phyloP scores from a whole-genome alignment of 176 grass and related monocot genomes.

The bread wheat (Triticum aestivum) region IWGSC_CS_RefSeq_v2.1 NC_057799.1:471053984-471054483 shows the following conservation, averaged over 20 bases:
- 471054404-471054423: slow-evolving; percentile 72
- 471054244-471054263: slow-evolving; percentile 18
- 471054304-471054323: slow-evolving; percentile 7
- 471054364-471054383: slow-evolving; percentile 36
- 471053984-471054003: not conserved
- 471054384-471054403: slow-evolving; percentile 54
- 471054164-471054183: slow-evolving; percentile 65
- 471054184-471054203: slow-evolving; percentile 56
- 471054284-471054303: slow-evolving; percentile 12
- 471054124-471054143: slow-evolving; percentile 80
- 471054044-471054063: not conserved
- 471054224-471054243: slow-evolving; percentile 16
- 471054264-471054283: slow-evolving; percentile 12
- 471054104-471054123: slow-evolving; percentile 83
- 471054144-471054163: slow-evolving; percentile 66
- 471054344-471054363: slow-evolving; percentile 55
- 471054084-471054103: slow-evolving; percentile 80
- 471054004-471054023: not conserved
- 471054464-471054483: slow-evolving; percentile 58
- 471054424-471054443: slow-evolving; percentile 77
- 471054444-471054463: slow-evolving; percentile 75
- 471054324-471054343: slow-evolving; percentile 67
- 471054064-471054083: slow-evolving; percentile 12
- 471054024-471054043: not conserved
- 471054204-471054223: slow-evolving; percentile 60